Evolutionary conservation across 1,284 basidiomycete genomes (phyloP), one percentile per base, ranked within the genome.

Genomic region (Fereydounia khargensis): DNA sequence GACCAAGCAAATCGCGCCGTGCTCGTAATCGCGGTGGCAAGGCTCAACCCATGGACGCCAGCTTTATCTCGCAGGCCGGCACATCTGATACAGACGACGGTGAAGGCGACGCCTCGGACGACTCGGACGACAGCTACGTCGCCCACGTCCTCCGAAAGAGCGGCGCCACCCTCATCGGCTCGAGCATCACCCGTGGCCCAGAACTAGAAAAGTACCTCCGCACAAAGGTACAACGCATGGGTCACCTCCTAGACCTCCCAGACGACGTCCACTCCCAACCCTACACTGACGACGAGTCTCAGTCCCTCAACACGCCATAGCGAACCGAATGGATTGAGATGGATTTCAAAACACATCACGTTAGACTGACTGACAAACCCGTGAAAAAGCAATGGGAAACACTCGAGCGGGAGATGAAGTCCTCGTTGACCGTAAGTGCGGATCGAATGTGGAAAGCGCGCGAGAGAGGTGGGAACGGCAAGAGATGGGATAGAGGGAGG

Each of bases 211-310:
- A 88, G 78, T 99, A 99, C 74, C 78, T 99, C 65, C 83, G 89
- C 70, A 98, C 95, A 37, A 99, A 99, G 77, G 85, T 98, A 17
- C 80, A 91, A 71, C 82, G 87, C 50, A 99, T 99, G 95, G 95
- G 95, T 9, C 94, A 98, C 77, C 85, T 94, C 79, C 78, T 95
- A 20, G 84, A 86, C 21, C 74, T 89, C 17, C 80, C 80, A 20
- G 9, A 35, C 6, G 34, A 4, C 4, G 24, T 40, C 18, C 37
- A 47, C 23, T 52, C 48, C 5, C 54, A 57, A 21, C 54, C 54
- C 4, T 42, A 57, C 21, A 44, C 54, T 1, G 48, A 52, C 6
- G 45, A 57, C 33, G 51, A 54, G 22, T 25, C 6, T n/a, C 5
- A 22, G 22, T 22, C 19, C 11, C 19, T 10, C 17, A 14, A 8